Evolutionary conservation across 2,329 filamentous ascomycete species (phyloP), one percentile per base, ranked within the genome.

Genomic region (Aspergillus melleus): DNA sequence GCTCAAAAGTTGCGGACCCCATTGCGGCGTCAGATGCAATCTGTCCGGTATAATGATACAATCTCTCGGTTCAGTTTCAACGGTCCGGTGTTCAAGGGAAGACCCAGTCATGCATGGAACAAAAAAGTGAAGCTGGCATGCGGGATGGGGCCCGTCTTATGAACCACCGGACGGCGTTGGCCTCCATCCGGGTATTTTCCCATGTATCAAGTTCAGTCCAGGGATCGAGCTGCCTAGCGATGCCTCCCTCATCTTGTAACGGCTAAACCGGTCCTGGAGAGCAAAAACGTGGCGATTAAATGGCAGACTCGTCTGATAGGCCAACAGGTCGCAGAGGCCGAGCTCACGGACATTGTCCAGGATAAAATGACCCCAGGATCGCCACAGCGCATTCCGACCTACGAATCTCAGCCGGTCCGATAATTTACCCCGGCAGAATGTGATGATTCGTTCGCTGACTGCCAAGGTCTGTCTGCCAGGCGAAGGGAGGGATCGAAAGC

Each of bases 1-100:
- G 53, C 52, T 64, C 62, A 30, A 66, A 66, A 20, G 64, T 66
- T 14, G 55, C 51, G 4, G 52, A 54, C 5, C 36, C 36, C 36
- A 42, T 42, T 42, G 36, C 36, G 36, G 16, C 36, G 36, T n/a
- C 16, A n/a, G 16, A 51, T n/a, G 24, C 24, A 30, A 19, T 51
- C 47, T 50, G 24, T 51, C 22, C 16, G 36, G 16, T 42, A 12
- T 1, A n/a, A n/a, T 42, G 14, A 14, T 42, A 42, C 16, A n/a
- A 42, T n/a, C 14, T n/a, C 36, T 42, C 14, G 36, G 36, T 14
- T 42, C 14, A n/a, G 9, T n/a, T n/a, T 42, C 36, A n/a, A 14
- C 30, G 26, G 14, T 19, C 46, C 20, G 11, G 20, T 49, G 8
- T 32, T 22, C 57, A 49, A 32, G 22, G 24, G 11, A 8, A 16